Conservation (phyloP, 208 protist species). For the Leishmania braziliensis region DNA sequence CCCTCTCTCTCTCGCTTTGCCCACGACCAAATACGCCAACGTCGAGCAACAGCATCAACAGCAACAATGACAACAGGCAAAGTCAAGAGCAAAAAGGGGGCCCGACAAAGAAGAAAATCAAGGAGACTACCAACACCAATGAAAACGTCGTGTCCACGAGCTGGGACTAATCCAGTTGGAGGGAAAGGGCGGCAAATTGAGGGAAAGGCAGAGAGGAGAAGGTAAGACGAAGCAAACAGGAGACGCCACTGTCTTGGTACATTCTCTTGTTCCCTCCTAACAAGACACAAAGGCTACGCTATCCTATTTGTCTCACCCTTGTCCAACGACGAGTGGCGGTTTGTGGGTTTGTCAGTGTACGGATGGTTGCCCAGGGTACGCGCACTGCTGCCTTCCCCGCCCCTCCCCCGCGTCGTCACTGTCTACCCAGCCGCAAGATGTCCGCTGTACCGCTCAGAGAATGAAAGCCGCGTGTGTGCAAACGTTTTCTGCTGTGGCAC, state of each 20-base stretch:
- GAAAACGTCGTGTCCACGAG: neutral
- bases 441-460: neutral
- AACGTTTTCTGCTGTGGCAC: neutral
- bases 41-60: neutral
- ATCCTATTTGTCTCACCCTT: neutral
- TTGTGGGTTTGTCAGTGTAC: neutral
- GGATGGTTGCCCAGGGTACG: neutral
- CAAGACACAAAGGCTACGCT: neutral
- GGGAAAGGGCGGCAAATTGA: neutral
- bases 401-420: neutral
- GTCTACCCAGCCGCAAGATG: neutral
- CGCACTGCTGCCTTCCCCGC: neutral
- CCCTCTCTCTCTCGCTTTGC: neutral
- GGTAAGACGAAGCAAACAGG: neutral
- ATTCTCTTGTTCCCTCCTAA: neutral
- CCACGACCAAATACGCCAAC: neutral
- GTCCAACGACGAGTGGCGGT: too few relatives aligned
- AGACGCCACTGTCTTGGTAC: neutral
- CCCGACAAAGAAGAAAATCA: neutral
- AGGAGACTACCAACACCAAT: neutral
- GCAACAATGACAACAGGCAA: neutral
- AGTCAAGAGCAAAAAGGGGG: neutral
- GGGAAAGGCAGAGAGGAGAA: neutral
- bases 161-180: neutral
- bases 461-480: neutral